A percentile compares a stretch with the other conserved stretches of the same genome.
These are phyloP conservation scores for Ceratocystis variospora DNA, from an alignment of 2,329 filamentous ascomycete species.

Conservation along the genomic window DNA sequence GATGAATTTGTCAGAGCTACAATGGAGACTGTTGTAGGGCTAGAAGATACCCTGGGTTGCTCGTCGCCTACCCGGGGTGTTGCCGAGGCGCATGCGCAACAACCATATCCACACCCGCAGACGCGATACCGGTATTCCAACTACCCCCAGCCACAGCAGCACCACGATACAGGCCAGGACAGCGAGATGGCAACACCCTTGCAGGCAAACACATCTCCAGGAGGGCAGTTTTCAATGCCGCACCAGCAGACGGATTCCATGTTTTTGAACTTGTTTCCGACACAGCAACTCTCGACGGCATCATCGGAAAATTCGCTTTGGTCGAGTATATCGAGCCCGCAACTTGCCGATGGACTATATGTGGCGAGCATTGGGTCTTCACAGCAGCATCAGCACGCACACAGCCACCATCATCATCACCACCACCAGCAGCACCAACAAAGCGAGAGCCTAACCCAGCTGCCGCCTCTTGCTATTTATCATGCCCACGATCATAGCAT, in stretches of 20 bases:
- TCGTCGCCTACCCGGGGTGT: not conserved
- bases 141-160: not conserved
- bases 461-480: not conserved
- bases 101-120: not conserved
- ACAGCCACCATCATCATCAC: not conserved
- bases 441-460: not conserved
- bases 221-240: not conserved
- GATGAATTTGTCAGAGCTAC: not conserved
- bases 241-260: not conserved
- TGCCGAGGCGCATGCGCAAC: not conserved
- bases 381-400: not conserved
- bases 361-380: not conserved
- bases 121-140: not conserved
- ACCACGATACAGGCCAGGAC: not conserved
- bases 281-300: not conserved
- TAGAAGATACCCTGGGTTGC: not conserved
- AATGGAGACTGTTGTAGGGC: not conserved
- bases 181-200: not conserved
- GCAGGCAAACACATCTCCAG: not conserved
- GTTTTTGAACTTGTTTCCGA: not conserved
- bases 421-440: conserved; percentile 3
- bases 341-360: not conserved
- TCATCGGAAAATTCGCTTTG: not conserved
- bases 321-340: not conserved
- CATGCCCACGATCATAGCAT: not conserved